Evolutionary conservation across 495 filamentous ascomycete genomes (phyloP).

Genomic region (Sphaerosporella brunnea): DNA sequence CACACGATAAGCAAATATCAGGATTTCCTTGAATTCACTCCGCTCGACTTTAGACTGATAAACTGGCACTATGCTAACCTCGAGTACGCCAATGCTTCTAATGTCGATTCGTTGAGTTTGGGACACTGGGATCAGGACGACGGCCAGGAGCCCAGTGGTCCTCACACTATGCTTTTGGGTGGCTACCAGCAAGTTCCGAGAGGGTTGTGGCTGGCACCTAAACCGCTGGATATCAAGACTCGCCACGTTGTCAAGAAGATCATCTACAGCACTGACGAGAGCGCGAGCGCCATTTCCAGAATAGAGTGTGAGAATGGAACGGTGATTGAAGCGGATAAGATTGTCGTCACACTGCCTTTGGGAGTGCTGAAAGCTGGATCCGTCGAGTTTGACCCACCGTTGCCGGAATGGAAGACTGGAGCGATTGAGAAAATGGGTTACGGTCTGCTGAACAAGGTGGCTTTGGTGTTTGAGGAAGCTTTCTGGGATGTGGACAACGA

Average conservation of each 20-base stretch:
- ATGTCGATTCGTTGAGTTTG: slow-evolving; percentile 70
- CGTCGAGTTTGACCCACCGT: slow-evolving; percentile 61
- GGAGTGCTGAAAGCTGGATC: slow-evolving; percentile 67
- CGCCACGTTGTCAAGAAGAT: slow-evolving; percentile 52
- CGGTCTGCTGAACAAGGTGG: slow-evolving; percentile 85
- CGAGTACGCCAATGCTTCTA: slow-evolving; percentile 89
- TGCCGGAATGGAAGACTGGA: slow-evolving; percentile 69
- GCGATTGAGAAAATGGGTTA: slow-evolving; percentile 81
- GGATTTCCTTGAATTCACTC: slow-evolving; percentile 58
- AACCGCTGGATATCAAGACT: slow-evolving; percentile 60
- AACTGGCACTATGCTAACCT: slow-evolving; percentile 99
- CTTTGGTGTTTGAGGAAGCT: slow-evolving; percentile 69
- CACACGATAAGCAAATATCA: slow-evolving; percentile 76
- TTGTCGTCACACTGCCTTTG: slow-evolving; percentile 76
- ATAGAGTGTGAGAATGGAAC: slow-evolving; percentile 69
- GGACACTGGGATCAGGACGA: slow-evolving; percentile 91
- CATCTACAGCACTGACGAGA: slow-evolving; percentile 35
- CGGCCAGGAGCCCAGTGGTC: slow-evolving; percentile 91
- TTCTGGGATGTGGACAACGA: slow-evolving; percentile 91
- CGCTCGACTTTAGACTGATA: slow-evolving; percentile 71
- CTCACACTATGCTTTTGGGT: slow-evolving; percentile 78
- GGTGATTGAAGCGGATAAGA: slow-evolving; percentile 57
- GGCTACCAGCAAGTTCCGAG: slow-evolving; percentile 82
- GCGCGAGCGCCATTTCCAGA: slow-evolving; percentile 28
- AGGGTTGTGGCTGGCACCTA: slow-evolving; percentile 58